Base-by-base conservation (phyloP, 1,284 basidiomycete genomes). In the Malassezia psittaci region DNA sequence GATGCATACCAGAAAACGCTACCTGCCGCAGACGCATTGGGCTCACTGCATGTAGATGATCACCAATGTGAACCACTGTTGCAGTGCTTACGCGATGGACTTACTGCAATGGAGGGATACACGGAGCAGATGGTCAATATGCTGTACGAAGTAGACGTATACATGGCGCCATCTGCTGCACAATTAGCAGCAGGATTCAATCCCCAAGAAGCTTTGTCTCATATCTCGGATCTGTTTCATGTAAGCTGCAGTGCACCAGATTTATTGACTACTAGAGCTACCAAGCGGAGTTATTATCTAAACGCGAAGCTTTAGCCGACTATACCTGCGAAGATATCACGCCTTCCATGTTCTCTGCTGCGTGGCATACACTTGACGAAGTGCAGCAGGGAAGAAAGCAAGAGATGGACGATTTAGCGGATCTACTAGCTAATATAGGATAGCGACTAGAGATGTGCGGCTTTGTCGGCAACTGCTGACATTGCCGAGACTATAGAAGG, bases 311-410 rank as follows among this genome's bases (percentile, higher is more conserved):
- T 1, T 54, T 72, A 1, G 60, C 67, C 13, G 69, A 72, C 51
- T 65, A 68, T 24, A 72, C 68, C 5, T 69, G 68, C 61, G 67
- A 69, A 49, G 68, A 72, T 16, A 66, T 72, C 34, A 9, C 24
- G 11, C 47, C 60, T 1, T 3, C 42, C 1, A 45, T 65, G 7
- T 72, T 72, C 43, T 52, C 63, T 9, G 9, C 36, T 0, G 36
- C 47, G 12, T 72, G 69, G 69, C 57, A 53, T 4, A 49, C 18
- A 5, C 54, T 69, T 33, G 61, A 66, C 33, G 53, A 63, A 48
- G 61, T 72, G 1, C 51, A 65, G n/a, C 46, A 38, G 1, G 65
- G 67, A 24, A 51, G 64, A 36, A 63, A 68, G 51, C 64, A 72
- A 51, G 63, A 64, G 43, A 63, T 72, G 45, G 69, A 71, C 47